phyloP scores from a whole-genome alignment of 1,139 yeast genomes.

The Scheffersomyces stambukii region DNA sequence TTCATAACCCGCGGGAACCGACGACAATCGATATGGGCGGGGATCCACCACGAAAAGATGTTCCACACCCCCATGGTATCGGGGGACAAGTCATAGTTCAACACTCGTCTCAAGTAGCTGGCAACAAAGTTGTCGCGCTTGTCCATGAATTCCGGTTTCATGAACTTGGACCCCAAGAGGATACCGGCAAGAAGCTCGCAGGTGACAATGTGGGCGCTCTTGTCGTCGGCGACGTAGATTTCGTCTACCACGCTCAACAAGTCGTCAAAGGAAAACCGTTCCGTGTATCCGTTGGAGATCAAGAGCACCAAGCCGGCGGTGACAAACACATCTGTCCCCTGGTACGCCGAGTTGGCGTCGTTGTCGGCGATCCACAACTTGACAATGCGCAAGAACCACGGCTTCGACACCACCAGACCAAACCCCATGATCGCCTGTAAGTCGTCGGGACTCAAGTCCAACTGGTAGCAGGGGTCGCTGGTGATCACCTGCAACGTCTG shows the following conservation, averaged over 20 bases:
- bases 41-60: slow-evolving; percentile 72
- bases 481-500: slow-evolving; percentile 47
- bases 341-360: slow-evolving; percentile 58
- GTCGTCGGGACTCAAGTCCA: slow-evolving; percentile 38
- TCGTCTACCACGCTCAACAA: slow-evolving; percentile 48
- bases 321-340: slow-evolving; percentile 57
- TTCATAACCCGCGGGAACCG: slow-evolving; percentile 55
- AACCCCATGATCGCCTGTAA: slow-evolving; percentile 36
- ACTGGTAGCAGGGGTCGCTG: slow-evolving; percentile 16
- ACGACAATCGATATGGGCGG: slow-evolving; percentile 62
- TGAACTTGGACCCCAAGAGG: slow-evolving; percentile 43
- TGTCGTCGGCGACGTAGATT: slow-evolving; percentile 56
- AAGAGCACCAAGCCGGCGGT: slow-evolving; percentile 44
- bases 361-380: slow-evolving; percentile 60
- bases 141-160: slow-evolving; percentile 18
- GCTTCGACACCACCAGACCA: slow-evolving; percentile 44
- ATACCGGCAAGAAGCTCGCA: slow-evolving; percentile 62
- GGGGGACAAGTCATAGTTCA: slow-evolving; percentile 64
- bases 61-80: slow-evolving; percentile 78
- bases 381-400: slow-evolving; percentile 57
- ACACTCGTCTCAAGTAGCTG: slow-evolving; percentile 40
- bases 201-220: slow-evolving; percentile 57
- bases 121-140: slow-evolving; percentile 47
- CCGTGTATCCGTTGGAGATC: slow-evolving; percentile 38
- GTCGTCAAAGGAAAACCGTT: slow-evolving; percentile 35